Evolutionary conservation across 805 yeast genomes (phyloP).

Genomic region (Grigorovia transvaalensis): DNA sequence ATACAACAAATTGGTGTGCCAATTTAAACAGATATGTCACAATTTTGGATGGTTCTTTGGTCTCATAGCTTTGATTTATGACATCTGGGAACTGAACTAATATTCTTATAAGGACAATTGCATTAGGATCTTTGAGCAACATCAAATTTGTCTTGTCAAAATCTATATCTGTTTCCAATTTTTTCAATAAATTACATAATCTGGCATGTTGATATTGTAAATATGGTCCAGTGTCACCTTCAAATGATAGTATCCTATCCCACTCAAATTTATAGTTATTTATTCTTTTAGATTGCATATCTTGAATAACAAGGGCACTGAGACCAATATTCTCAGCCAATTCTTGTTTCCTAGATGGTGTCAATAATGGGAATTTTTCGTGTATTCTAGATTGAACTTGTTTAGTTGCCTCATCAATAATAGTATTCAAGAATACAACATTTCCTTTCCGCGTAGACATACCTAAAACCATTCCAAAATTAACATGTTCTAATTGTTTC

Average conservation of each 20-base stretch:
- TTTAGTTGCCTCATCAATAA: conserved; percentile 84
- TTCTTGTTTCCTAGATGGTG: conserved; percentile 73
- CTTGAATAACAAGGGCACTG: conserved; percentile 97
- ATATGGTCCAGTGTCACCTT: conserved; percentile 99
- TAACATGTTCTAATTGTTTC: conserved; percentile 64
- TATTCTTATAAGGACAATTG: conserved; percentile 59
- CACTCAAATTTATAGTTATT: conserved; percentile 94
- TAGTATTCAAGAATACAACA: conserved; percentile 92
- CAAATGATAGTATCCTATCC: conserved; percentile 96
- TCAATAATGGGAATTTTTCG: conserved; percentile 74
- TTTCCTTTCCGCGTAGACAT: conserved; percentile 98
- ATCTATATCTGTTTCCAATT: conserved; percentile 33
- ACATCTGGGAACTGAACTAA: conserved; percentile 88
- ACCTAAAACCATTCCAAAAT: conserved; percentile 96
- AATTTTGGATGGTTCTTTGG: conserved; percentile 84
- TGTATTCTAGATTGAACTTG: conserved; percentile 96
- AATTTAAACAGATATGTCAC: conserved; percentile 89
- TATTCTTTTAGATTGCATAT: conserved; percentile 94
- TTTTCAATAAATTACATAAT: conserved; percentile 72
- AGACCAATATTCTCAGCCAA: conserved; percentile 92
- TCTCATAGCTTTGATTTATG: conserved; percentile 70
- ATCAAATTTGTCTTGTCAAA: conserved; percentile 44
- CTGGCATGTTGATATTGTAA: conserved; percentile 97
- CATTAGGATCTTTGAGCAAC: conserved; percentile 60
- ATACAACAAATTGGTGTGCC: conserved; percentile 90